These are phyloP conservation scores for Takakia lepidozioides DNA, from an alignment of 225 moss, liverwort and hornwort genomes.

Conservation along the genomic window DNA sequence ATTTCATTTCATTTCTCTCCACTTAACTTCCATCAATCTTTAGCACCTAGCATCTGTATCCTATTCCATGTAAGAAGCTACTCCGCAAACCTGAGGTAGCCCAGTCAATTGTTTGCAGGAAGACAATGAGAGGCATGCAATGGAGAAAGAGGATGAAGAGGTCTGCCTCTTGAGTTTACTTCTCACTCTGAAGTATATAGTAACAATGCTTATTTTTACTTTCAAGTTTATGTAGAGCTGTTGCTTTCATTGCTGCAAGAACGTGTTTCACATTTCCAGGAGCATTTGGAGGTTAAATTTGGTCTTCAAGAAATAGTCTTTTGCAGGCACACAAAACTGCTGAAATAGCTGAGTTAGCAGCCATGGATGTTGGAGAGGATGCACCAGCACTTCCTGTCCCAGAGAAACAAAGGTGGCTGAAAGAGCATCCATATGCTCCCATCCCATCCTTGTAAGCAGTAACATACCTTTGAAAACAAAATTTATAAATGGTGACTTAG, in stretches of 20 bases:
- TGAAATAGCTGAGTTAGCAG: slow-evolving; percentile 59
- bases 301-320: too few relatives aligned
- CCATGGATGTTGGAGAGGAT: slow-evolving; percentile 92
- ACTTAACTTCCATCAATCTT: neutral
- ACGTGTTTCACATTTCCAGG: too few relatives aligned
- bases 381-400: slow-evolving; percentile 41
- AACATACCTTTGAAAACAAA: too few relatives aligned
- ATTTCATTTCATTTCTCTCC: too few relatives aligned
- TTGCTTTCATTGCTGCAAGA: too few relatives aligned
- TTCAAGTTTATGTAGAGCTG: too few relatives aligned
- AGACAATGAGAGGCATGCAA: slow-evolving; percentile 24
- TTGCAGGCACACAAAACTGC: slow-evolving; percentile 39
- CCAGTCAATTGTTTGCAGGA: slow-evolving; percentile 17
- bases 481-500: too few relatives aligned
- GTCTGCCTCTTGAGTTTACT: slow-evolving; percentile 1
- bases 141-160: slow-evolving; percentile 17
- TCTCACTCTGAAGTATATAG: too few relatives aligned
- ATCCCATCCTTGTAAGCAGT: slow-evolving; percentile 57
- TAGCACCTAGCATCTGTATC: neutral
- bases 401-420: slow-evolving; percentile 93
- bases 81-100: too few relatives aligned
- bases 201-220: too few relatives aligned
- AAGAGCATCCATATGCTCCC: slow-evolving; percentile 76
- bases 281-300: too few relatives aligned
- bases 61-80: too few relatives aligned